Evolutionary conservation across 2,329 filamentous ascomycete species (phyloP), one percentile per base, ranked within the genome.

Genomic region (Nannizzia gypsea): DNA sequence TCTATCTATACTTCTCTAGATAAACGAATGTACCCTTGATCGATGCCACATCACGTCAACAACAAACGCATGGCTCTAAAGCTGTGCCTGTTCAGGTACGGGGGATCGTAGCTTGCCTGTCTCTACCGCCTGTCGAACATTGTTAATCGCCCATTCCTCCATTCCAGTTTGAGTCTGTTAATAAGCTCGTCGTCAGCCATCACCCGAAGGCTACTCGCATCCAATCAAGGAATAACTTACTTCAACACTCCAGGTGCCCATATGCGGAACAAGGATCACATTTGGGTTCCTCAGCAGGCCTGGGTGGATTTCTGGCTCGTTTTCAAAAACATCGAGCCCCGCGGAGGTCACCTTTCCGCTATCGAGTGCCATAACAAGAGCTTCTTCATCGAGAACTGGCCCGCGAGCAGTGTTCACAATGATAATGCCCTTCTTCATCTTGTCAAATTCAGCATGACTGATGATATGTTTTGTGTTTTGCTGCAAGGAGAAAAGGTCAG

Each of bases 351-450:
- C 87, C 61, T 83, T 82, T 5, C 89, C 88, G 15, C 76, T 79
- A 20, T 86, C 80, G 1, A 95, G 78, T 0, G 89, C 88, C 50
- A 83, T 75, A 4, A 91, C 89, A 6, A 95, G 81, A 1, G 89
- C 89, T 5, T 79, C 84, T 73, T 95, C 89, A 67, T 95, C 86
- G 67, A 95, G 87, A 59, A 93, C 83, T 31, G 88, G 88, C 24
- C 89, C 89, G 17, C 89, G 84, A 8, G 89, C 89, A 0, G 89
- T 92, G 75, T 93, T 95, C 67, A 93, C 80, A 31, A 95, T 81
- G 24, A 92, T 81, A 17, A 90, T 81, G 54, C 87, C 88, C 20
- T 77, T 77, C 71, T 92, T 95, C 88, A 92, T 92, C 67, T 83
- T 81, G 55, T 77, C 77, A 69, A 95, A 90, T 68, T 93, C 83